Evolutionary conservation across 1,139 yeast genomes (phyloP).

Genomic region (Oligophagozyma castellii): DNA sequence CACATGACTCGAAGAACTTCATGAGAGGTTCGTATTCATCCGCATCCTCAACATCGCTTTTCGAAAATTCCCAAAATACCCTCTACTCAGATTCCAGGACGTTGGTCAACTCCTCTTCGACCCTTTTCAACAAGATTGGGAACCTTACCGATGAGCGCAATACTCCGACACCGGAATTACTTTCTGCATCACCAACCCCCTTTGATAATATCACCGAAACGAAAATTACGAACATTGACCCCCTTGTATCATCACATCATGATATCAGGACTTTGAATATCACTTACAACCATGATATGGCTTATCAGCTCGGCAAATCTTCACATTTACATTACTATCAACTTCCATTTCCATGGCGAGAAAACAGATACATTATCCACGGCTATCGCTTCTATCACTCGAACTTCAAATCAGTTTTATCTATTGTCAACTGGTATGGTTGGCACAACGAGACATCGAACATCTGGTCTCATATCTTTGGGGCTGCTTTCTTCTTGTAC

Average conservation of each 20-base stretch:
- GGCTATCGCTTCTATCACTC: slow-evolving; percentile 77
- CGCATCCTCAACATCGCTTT: no score
- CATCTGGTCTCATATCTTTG: slow-evolving; percentile 84
- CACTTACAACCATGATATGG: slow-evolving; percentile 48
- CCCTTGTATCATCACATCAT: neutral
- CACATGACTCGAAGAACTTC: no score
- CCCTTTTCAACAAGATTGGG: neutral
- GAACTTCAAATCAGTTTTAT: slow-evolving; percentile 38
- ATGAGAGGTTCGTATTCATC: no score
- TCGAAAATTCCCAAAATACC: neutral
- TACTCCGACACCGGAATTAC: neutral
- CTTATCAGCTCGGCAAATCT: slow-evolving; percentile 39
- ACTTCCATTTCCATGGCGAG: slow-evolving; percentile 86
- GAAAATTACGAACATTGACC: neutral
- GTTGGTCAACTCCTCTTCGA: slow-evolving; percentile 2
- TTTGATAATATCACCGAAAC: neutral
- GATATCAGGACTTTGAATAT: slow-evolving; percentile 25
- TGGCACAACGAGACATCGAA: slow-evolving; percentile 85
- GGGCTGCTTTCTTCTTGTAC: slow-evolving; percentile 45
- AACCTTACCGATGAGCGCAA: neutral
- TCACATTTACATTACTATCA: slow-evolving; percentile 69
- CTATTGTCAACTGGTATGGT: slow-evolving; percentile 24
- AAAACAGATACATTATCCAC: slow-evolving; percentile 66
- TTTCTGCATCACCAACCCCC: slow-evolving; percentile 1
- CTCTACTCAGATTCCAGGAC: slow-evolving; percentile 3